These are phyloP conservation scores for Beauveria scarabaeidicola DNA, from an alignment of 2,329 filamentous ascomycete genomes.

Conservation along the genomic window DNA sequence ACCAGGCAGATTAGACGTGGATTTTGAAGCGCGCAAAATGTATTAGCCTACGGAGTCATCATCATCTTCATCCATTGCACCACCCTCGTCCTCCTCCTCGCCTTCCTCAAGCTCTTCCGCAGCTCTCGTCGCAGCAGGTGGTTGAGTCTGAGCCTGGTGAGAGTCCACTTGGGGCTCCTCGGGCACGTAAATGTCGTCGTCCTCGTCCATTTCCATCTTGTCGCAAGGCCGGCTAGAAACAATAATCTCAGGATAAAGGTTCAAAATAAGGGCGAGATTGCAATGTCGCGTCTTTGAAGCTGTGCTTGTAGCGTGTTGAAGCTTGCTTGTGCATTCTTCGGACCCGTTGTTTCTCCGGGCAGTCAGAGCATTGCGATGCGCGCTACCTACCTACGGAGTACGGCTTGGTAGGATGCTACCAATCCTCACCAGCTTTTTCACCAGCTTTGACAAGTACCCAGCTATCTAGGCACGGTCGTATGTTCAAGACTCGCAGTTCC, in stretches of 20 bases:
- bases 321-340: not conserved
- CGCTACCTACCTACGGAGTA: no score
- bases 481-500: not conserved
- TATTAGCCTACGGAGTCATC: slow-evolving; percentile 38
- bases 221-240: not conserved
- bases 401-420: not conserved
- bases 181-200: slow-evolving; percentile 58
- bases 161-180: slow-evolving; percentile 42
- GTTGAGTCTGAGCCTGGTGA: slow-evolving; percentile 22
- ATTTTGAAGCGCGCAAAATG: not conserved
- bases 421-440: no score
- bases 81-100: slow-evolving; percentile 54
- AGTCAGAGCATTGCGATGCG: not conserved
- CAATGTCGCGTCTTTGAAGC: not conserved
- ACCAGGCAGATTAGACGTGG: not conserved
- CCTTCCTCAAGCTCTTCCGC: slow-evolving; percentile 54
- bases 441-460: not conserved
- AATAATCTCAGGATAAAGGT: not conserved
- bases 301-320: not conserved
- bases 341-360: not conserved
- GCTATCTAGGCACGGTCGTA: not conserved
- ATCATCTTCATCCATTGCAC: slow-evolving; percentile 52
- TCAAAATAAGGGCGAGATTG: not conserved
- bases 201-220: slow-evolving; percentile 58
- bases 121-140: slow-evolving; percentile 22